These are phyloP conservation scores for Spathaspora gorwiae DNA, from an alignment of 805 yeast species.

Conservation along the genomic window DNA sequence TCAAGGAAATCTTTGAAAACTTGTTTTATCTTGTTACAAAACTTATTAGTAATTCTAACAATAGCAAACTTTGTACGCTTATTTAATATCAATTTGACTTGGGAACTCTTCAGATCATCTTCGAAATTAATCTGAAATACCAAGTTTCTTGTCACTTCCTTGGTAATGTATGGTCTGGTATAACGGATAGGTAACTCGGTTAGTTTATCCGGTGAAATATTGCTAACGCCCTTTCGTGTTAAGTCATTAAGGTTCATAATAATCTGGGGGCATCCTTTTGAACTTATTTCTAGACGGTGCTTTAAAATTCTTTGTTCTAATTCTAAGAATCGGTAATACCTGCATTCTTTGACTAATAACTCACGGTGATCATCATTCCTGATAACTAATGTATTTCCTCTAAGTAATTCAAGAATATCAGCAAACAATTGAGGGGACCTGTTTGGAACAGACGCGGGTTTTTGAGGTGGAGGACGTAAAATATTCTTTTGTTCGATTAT, in stretches of 20 bases:
- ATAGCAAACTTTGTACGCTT: slow-evolving; percentile 19
- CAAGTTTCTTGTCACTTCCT: slow-evolving; percentile 29
- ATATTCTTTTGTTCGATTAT: slow-evolving; percentile 38
- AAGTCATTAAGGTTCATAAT: slow-evolving; percentile 46
- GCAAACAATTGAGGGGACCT: slow-evolving; percentile 53
- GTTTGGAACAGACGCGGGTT: slow-evolving; percentile 48
- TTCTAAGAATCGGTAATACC: slow-evolving; percentile 70
- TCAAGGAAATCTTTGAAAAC: slow-evolving; percentile 20
- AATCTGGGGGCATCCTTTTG: slow-evolving; percentile 61
- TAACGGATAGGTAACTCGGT: slow-evolving; percentile 24
- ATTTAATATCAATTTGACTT: slow-evolving; percentile 30
- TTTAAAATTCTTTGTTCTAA: slow-evolving; percentile 68
- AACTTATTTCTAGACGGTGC: slow-evolving; percentile 19
- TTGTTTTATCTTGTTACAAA: slow-evolving; percentile 18
- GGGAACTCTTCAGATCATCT: slow-evolving; percentile 13
- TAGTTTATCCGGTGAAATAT: slow-evolving; percentile 14
- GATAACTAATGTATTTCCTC: slow-evolving; percentile 50
- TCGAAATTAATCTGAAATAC: slow-evolving; percentile 27
- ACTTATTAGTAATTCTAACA: slow-evolving; percentile 21
- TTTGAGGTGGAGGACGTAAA: slow-evolving; percentile 75
- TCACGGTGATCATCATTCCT: slow-evolving; percentile 51
- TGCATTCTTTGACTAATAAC: slow-evolving; percentile 62
- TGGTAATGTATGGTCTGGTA: slow-evolving; percentile 27
- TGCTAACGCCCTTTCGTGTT: slow-evolving; percentile 30
- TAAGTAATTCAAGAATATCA: slow-evolving; percentile 50